These are phyloP conservation scores for Ceratobasidium sp. DNA, from an alignment of 1,284 basidiomycete species.

Conservation along the genomic window DNA sequence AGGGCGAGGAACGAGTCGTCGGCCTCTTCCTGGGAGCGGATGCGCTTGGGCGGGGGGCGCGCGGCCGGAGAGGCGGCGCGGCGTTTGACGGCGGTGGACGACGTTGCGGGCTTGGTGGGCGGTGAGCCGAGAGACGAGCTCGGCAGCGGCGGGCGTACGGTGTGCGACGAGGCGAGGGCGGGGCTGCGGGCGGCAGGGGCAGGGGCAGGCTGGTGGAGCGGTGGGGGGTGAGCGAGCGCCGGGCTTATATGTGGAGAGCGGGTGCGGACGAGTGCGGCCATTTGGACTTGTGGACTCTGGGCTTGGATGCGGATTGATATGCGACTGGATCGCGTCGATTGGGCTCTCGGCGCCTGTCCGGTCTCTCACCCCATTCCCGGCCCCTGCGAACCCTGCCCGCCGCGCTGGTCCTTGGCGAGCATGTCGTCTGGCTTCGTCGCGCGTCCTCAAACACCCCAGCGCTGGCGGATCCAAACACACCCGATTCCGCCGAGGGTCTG, in stretches of 20 bases:
- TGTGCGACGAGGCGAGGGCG: slow-evolving; percentile 8
- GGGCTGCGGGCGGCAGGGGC: not conserved
- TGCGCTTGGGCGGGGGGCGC: slow-evolving; percentile 36
- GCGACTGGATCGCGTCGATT: slow-evolving; percentile 21
- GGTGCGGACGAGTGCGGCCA: slow-evolving; percentile 32
- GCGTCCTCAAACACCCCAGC: not conserved
- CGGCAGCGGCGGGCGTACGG: not conserved
- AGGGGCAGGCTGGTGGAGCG: slow-evolving; percentile 14
- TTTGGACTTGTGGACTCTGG: slow-evolving; percentile 6
- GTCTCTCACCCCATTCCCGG: slow-evolving; percentile 38
- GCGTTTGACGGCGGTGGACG: slow-evolving; percentile 34
- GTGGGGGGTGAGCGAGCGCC: not conserved
- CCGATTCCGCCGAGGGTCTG: slow-evolving; percentile 19
- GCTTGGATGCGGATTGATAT: slow-evolving; percentile 17
- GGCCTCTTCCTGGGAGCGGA: slow-evolving; percentile 28
- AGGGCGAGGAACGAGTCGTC: slow-evolving; percentile 43
- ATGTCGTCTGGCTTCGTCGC: not conserved
- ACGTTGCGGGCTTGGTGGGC: slow-evolving; percentile 22
- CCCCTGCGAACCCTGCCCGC: slow-evolving; percentile 33
- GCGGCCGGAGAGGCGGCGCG: slow-evolving; percentile 35
- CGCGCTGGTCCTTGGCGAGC: slow-evolving; percentile 7
- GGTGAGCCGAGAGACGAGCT: not conserved
- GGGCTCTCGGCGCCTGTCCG: not conserved
- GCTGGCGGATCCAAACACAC: slow-evolving; percentile 7
- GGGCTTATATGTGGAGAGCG: slow-evolving; percentile 21